A percentile compares a stretch with the other conserved stretches of the same genome.
These are phyloP conservation scores for Kuraishia molischiana DNA, from an alignment of 805 yeast species.

Conservation along the genomic window DNA sequence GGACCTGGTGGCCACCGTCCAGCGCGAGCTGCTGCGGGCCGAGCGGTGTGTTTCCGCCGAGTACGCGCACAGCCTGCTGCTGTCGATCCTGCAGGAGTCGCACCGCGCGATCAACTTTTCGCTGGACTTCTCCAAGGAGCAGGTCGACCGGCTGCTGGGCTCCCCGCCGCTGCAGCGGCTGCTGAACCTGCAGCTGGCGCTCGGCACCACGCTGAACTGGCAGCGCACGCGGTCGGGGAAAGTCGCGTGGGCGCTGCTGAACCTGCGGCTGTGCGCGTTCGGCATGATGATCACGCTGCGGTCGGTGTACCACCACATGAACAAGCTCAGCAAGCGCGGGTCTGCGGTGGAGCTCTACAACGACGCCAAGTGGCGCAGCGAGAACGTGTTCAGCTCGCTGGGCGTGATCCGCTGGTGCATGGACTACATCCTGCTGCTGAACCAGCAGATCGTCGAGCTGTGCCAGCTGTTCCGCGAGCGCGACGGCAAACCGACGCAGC, in stretches of 20 bases:
- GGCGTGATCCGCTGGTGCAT: conserved; percentile 84
- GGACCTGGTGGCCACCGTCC: conserved; percentile 53
- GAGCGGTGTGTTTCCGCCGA: conserved; percentile 11
- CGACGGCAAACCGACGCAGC: conserved; percentile 3
- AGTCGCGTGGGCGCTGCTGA: conserved; percentile 55
- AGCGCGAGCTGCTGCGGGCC: conserved; percentile 30
- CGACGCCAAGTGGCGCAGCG: conserved; percentile 40
- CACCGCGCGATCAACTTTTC: conserved; percentile 71
- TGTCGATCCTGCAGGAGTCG: conserved; percentile 47
- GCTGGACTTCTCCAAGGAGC: conserved; percentile 61
- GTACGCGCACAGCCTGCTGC: conserved; percentile 23
- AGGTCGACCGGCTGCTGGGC: conserved; percentile 63
- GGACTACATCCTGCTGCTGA: conserved; percentile 61
- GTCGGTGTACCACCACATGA: conserved; percentile 54
- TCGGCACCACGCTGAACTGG: conserved; percentile 42
- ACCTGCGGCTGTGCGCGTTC: conserved; percentile 62
- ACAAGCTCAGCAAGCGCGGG: conserved; percentile 43
- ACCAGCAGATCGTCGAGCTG: conserved; percentile 61
- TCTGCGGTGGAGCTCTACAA: conserved; percentile 34
- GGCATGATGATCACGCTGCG: conserved; percentile 56
- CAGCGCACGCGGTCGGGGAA: conserved; percentile 27
- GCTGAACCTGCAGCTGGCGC: conserved; percentile 54
- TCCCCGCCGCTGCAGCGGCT: conserved; percentile 73
- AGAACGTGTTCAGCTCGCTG: conserved; percentile 49
- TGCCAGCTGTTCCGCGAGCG: conserved; percentile 15